Percentiles rank a stretch among this genome's conserved stretches.
These are phyloP conservation scores for Ceratobasidium sp. DNA, from an alignment of 1,284 basidiomycete genomes.

Conservation along the genomic window DNA sequence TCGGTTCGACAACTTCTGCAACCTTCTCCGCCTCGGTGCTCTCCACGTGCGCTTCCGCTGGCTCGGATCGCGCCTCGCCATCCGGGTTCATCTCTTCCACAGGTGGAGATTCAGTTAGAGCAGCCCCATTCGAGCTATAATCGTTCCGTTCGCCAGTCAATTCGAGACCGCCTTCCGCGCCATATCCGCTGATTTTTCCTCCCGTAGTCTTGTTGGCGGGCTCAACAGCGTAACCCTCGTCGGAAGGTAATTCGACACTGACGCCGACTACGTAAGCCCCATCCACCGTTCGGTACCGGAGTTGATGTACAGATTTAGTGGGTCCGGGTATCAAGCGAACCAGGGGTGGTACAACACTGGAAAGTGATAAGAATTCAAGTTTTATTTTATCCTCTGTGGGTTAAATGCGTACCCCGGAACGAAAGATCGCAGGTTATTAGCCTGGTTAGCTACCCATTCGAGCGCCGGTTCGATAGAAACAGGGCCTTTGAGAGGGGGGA, in stretches of 20 bases:
- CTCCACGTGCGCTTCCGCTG: conserved; percentile 2
- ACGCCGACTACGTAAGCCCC: conserved; percentile 18
- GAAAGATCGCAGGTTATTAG: neutral
- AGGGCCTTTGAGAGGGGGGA: neutral
- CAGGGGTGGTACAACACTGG: conserved; percentile 17
- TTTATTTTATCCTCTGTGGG: neutral
- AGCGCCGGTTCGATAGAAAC: neutral
- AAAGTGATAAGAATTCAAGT: neutral
- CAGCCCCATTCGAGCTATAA: neutral
- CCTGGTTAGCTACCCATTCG: conserved; percentile 22
- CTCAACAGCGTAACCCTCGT: neutral
- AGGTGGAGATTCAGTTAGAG: neutral
- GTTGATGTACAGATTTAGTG: neutral
- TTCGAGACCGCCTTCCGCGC: neutral
- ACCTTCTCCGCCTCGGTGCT: neutral
- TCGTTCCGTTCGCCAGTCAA: neutral
- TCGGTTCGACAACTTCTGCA: neutral
- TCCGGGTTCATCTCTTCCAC: neutral
- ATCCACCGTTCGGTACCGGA: conserved; percentile 33
- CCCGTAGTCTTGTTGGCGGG: neutral
- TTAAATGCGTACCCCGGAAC: conserved; percentile 16
- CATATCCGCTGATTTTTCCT: neutral
- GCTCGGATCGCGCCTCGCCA: neutral
- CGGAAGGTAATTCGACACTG: conserved; percentile 20
- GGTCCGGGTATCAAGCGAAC: neutral